These are phyloP conservation scores for Fusarium protoensiforme DNA, from an alignment of 2,329 filamentous ascomycete species.

Conservation along the genomic window DNA sequence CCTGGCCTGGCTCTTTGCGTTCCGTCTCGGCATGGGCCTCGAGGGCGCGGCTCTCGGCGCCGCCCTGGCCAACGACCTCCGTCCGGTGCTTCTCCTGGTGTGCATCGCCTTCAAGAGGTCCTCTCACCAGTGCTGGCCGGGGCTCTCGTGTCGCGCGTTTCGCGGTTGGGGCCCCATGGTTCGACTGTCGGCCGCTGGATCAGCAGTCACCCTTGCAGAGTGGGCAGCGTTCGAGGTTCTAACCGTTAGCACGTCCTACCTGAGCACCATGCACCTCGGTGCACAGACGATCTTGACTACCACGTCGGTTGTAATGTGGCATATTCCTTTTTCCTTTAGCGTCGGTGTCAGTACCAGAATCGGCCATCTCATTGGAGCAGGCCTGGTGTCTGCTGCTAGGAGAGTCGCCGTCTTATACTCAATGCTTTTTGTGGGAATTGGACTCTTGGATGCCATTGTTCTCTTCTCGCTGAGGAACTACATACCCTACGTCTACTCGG, in stretches of 20 bases:
- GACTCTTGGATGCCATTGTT: slow-evolving; percentile 9
- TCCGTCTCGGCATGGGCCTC: slow-evolving; percentile 56
- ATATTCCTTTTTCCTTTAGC: slow-evolving; percentile 55
- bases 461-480: slow-evolving; percentile 10
- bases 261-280: slow-evolving; percentile 55
- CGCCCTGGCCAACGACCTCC: slow-evolving; percentile 60
- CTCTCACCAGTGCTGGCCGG: slow-evolving; percentile 49
- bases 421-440: slow-evolving; percentile 13
- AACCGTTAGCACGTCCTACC: slow-evolving; percentile 57
- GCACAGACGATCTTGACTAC: slow-evolving; percentile 56
- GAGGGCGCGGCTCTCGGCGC: slow-evolving; percentile 62
- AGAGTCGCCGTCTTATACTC: slow-evolving; percentile 18
- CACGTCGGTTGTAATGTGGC: slow-evolving; percentile 54
- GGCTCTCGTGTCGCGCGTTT: slow-evolving; percentile 50
- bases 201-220: slow-evolving; percentile 54
- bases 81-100: slow-evolving; percentile 57
- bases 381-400: slow-evolving; percentile 7
- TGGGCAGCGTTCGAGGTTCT: slow-evolving; percentile 57
- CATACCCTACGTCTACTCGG: slow-evolving; percentile 20
- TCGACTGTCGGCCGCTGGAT: slow-evolving; percentile 52
- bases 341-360: slow-evolving; percentile 45
- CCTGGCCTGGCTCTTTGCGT: slow-evolving; percentile 61
- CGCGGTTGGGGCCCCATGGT: slow-evolving; percentile 54
- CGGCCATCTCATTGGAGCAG: slow-evolving; percentile 24
- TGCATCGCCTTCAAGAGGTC: slow-evolving; percentile 56